These are phyloP conservation scores for Melampsora abietis-canadensis DNA, from an alignment of 1,284 basidiomycete genomes.

Conservation along the genomic window DNA sequence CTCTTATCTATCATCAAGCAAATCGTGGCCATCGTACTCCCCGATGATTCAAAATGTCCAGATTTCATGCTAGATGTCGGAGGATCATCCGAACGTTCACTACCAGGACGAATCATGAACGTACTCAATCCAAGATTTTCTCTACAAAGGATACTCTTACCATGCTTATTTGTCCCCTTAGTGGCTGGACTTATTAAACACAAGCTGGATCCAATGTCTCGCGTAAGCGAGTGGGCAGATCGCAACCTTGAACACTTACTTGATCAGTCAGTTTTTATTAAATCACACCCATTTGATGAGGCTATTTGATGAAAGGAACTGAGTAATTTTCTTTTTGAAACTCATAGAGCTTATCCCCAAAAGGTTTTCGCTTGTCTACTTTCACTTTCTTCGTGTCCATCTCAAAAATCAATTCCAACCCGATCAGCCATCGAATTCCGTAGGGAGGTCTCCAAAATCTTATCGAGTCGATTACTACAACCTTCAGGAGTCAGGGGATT, in stretches of 20 bases:
- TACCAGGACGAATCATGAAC: not conserved
- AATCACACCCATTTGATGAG: not conserved
- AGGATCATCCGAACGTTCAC: not conserved
- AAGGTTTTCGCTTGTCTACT: constrained; percentile 12
- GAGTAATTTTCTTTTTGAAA: not conserved
- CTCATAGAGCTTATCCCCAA: constrained; percentile 7
- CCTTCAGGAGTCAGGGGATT: constrained; percentile 14
- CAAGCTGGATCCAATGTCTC: not conserved
- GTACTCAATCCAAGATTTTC: not conserved
- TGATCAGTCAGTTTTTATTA: not conserved
- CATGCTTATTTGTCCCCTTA: constrained; percentile 3
- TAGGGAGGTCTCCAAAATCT: constrained; percentile 13
- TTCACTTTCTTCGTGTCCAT: not conserved
- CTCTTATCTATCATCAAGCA: not conserved
- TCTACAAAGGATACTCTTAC: constrained; percentile 1
- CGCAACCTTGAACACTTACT: constrained; percentile 13
- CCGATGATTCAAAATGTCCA: not conserved
- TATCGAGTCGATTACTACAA: constrained; percentile 15
- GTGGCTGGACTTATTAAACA: constrained; percentile 9
- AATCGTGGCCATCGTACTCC: not conserved
- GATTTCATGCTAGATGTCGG: not conserved
- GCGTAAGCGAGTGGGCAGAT: constrained; percentile 1
- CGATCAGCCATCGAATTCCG: not conserved
- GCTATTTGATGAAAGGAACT: not conserved
- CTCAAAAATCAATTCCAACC: constrained; percentile 4